These are phyloP conservation scores for Moricandia moricandioides DNA, from an alignment of 345 rosid species.

Conservation along the genomic window DNA sequence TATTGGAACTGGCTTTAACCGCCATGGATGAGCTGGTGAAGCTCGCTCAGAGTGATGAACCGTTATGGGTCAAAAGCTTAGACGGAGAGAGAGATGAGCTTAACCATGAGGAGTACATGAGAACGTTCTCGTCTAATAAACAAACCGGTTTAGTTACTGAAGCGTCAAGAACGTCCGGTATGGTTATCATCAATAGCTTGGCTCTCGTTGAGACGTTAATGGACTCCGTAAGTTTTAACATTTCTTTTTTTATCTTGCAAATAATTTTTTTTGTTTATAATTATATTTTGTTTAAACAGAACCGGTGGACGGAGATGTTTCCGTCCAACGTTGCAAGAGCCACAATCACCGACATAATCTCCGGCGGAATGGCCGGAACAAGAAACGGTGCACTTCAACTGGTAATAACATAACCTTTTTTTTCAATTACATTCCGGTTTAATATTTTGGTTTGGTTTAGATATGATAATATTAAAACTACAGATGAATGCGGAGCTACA, in stretches of 20 bases:
- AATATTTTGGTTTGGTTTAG: too few relatives aligned
- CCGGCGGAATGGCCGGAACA: constrained; percentile 51
- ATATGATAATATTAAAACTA: too few relatives aligned
- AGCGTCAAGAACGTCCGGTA: constrained; percentile 55
- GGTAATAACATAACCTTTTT: constrained; percentile 45
- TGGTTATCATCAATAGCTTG: constrained; percentile 52
- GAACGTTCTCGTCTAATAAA: constrained; percentile 46
- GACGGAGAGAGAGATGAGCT: constrained; percentile 56
- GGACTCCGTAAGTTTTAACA: constrained; percentile 54
- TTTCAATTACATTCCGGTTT: too few relatives aligned
- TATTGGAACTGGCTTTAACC: constrained; percentile 66
- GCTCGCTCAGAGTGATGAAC: constrained; percentile 51
- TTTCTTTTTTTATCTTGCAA: not conserved
- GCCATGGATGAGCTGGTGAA: constrained; percentile 73
- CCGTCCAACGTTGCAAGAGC: constrained; percentile 58
- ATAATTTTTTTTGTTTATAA: not conserved
- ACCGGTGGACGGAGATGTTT: constrained; percentile 68
- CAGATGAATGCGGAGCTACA: constrained; percentile 77
- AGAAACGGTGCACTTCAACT: constrained; percentile 60
- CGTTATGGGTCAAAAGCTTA: constrained; percentile 59
- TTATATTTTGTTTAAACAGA: constrained; percentile 34
- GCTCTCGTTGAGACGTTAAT: constrained; percentile 67
- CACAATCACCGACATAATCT: constrained; percentile 47
- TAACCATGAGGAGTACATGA: constrained; percentile 61
- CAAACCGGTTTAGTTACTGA: constrained; percentile 45